Conservation (phyloP, 2,329 filamentous ascomycete genomes). For the Furcasterigmium sp. region DNA sequence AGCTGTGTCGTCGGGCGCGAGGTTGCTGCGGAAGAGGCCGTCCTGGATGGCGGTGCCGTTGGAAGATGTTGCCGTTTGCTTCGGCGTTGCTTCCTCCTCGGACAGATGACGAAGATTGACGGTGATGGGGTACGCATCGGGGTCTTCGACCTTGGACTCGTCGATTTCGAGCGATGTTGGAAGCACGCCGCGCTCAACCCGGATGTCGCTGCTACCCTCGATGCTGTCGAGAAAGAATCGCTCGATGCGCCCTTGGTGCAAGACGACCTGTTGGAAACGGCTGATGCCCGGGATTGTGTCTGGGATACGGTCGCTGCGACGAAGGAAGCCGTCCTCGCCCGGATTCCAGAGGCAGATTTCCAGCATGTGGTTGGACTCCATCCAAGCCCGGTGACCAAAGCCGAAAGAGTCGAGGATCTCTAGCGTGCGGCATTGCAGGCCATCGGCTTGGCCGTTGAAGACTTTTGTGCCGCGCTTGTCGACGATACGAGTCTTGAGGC, state of each 20-base stretch:
- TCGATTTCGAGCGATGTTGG: conserved; percentile 52
- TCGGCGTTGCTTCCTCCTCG: conserved; percentile 51
- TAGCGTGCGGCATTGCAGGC: conserved; percentile 56
- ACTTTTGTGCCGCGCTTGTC: conserved; percentile 36
- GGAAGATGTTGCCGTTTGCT: conserved; percentile 7
- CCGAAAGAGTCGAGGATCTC: conserved; percentile 73
- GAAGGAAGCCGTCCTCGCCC: conserved; percentile 49
- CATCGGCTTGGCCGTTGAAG: conserved; percentile 38
- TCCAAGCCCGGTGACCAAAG: conserved; percentile 58
- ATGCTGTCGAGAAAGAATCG: conserved; percentile 60
- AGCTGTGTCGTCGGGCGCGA: conserved; percentile 53
- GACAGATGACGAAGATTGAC: conserved; percentile 52
- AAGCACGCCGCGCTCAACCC: conserved; percentile 55
- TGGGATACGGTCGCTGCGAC: conserved; percentile 53
- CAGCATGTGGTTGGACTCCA: conserved; percentile 64
- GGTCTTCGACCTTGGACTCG: conserved; percentile 39
- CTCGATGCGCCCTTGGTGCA: conserved; percentile 70
- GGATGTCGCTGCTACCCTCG: conserved; percentile 45
- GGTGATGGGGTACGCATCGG: conserved; percentile 53
- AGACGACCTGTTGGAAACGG: conserved; percentile 58
- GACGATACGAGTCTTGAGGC: conserved; percentile 35
- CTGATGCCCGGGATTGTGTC: conserved; percentile 59
- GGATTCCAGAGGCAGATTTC: conserved; percentile 63
- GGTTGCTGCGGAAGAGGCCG: conserved; percentile 55
- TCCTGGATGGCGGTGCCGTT: conserved; percentile 36